Percentiles rank a stretch among this genome's conserved stretches.
These are phyloP conservation scores for Fusarium hainanense DNA, from an alignment of 2,329 filamentous ascomycete genomes.

Conservation along the genomic window DNA sequence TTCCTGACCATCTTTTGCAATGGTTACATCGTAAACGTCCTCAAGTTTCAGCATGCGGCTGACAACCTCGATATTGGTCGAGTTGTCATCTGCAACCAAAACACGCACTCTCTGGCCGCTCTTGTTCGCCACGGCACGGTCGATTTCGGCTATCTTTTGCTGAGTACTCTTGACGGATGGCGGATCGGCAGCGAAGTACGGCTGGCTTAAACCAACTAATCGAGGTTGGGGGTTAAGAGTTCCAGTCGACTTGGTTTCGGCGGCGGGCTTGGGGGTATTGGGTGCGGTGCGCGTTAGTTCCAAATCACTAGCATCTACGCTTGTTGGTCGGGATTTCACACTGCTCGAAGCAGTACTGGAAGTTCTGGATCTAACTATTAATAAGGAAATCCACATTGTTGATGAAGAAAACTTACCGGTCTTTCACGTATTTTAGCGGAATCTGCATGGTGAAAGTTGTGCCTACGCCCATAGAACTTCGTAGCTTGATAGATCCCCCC, in stretches of 20 bases:
- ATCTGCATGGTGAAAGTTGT: constrained; percentile 87
- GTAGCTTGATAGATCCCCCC: constrained; percentile 79
- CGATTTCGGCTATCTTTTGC: constrained; percentile 73
- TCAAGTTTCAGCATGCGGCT: constrained; percentile 78
- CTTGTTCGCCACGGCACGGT: constrained; percentile 72
- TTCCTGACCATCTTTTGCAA: constrained; percentile 88
- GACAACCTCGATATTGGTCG: constrained; percentile 68
- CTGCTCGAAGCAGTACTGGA: constrained; percentile 68
- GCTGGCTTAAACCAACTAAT: constrained; percentile 82
- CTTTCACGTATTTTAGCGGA: constrained; percentile 80
- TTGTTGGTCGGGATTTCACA: constrained; percentile 61
- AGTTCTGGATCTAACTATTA: constrained; percentile 51
- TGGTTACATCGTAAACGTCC: constrained; percentile 86
- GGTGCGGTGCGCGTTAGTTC: constrained; percentile 50
- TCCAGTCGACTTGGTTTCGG: constrained; percentile 48
- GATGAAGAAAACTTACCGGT: constrained; percentile 54
- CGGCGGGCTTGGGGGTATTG: constrained; percentile 38
- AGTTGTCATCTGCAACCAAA: constrained; percentile 81
- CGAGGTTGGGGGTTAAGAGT: constrained; percentile 77
- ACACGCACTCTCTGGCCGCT: constrained; percentile 76
- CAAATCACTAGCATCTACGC: constrained; percentile 57
- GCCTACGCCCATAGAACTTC: constrained; percentile 77
- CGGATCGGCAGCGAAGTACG: constrained; percentile 74
- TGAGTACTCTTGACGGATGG: constrained; percentile 55
- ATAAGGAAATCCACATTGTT: neutral